Evolutionary conservation across 768 basidiomycete species (phyloP), one percentile per base, ranked within the genome.

Genomic region (Tricholoma hemisulphureum): DNA sequence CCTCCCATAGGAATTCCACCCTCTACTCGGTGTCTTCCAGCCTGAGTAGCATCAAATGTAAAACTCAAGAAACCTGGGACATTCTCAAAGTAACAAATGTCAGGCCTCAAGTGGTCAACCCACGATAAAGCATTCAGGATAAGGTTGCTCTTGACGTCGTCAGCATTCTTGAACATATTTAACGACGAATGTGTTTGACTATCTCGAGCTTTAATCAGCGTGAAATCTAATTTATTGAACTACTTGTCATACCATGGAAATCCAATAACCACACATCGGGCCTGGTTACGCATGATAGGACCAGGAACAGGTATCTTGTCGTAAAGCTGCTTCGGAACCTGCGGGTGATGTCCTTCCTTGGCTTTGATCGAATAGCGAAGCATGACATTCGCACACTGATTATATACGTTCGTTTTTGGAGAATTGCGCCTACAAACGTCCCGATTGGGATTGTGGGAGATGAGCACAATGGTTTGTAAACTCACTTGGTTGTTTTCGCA

Each of bases 1-100:
- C 88, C 88, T 6, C 92, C 91, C 79, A 83, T 83, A n/a, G 80
- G 74, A 35, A 90, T 81, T 0, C 87, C 89, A 11, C 87, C 88
- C 43, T 75, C 77, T 0, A 85, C 75, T n/a, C 72, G 64, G 68
- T 88, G 71, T 28, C 61, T 58, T 11, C 71, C 69, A 9, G 64
- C 71, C 60, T 82, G 80, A 4, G 53, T 67, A 0, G 77, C 72
- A 58, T 76, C 74, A 5, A 85, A 71, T 7, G 69, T 72, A 60
- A 72, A 81, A 14, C 63, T 67, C 6, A 81, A 65, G 57, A 84
- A 84, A 0, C 82, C 82, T 1, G 76, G 75, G 4, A 85, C 84
- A 60, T 84, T 84, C 63, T 84, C 84, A 51, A 84, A 73, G 49
- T 77, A 78, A 39, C 71, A 75, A 56, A 74, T 73, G 11, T 67